Conservation (phyloP, 371 early-diverging fungal species). For the Haplosporangium sp. region DNA sequence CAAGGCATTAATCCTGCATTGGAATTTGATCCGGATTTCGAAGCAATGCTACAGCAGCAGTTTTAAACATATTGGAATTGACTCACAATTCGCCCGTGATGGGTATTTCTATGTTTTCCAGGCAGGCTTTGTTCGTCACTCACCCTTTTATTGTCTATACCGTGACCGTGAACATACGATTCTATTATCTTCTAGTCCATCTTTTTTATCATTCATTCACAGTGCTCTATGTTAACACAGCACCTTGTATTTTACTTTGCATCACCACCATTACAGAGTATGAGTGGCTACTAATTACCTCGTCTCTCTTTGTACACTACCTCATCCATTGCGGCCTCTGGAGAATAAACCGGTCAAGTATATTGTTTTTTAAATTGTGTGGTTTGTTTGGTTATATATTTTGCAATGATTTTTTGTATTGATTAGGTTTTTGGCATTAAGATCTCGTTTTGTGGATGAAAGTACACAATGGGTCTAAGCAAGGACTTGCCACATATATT, state of each 20-base stretch:
- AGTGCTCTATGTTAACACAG: background rate
- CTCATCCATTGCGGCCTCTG: background rate
- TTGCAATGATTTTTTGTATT: background rate
- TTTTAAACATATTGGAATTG: background rate
- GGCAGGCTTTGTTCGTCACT: no score
- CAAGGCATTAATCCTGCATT: background rate
- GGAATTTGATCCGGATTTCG: conserved; percentile 29
- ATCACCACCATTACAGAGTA: background rate
- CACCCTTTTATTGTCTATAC: background rate
- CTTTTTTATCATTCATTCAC: background rate
- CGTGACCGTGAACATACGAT: background rate
- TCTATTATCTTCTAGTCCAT: background rate
- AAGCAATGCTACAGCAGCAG: conserved; percentile 29
- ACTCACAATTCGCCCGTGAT: background rate
- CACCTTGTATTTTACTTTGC: conserved; percentile 3
- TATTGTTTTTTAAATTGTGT: conserved; percentile 1
- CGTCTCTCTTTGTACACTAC: background rate
- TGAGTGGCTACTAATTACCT: conserved; percentile 2
- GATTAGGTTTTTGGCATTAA: background rate
- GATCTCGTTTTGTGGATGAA: background rate
- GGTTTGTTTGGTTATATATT: background rate
- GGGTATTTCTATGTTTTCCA: background rate
- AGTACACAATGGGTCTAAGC: conserved; percentile 1
- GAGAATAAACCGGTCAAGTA: conserved; percentile 11
- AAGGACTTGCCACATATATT: background rate